Conservation (phyloP, 306 rosid genomes). For the Sphenostylis stenocarpa region DNA sequence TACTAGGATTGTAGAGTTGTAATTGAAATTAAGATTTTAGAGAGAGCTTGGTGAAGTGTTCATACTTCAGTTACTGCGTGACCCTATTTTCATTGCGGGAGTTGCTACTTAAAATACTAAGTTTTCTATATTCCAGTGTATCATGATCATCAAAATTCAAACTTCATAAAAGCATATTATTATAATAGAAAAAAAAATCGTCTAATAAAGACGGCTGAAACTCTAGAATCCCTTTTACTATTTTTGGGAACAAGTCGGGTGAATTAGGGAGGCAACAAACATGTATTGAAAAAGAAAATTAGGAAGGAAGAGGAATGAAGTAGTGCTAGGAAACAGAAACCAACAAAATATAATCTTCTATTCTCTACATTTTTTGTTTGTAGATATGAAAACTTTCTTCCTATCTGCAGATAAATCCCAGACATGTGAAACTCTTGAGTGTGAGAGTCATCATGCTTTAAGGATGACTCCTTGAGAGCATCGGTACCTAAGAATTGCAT, state of each 20-base stretch:
- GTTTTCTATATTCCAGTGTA: too few relatives aligned
- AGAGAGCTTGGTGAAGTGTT: neutral
- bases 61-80: neutral
- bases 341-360: constrained; percentile 5
- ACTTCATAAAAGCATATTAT: too few relatives aligned
- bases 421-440: constrained; percentile 40
- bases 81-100: neutral
- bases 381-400: constrained; percentile 7
- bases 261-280: too few relatives aligned
- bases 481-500: constrained; percentile 62
- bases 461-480: constrained; percentile 49
- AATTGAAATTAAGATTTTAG: neutral
- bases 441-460: constrained; percentile 8
- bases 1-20: neutral
- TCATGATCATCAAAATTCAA: too few relatives aligned
- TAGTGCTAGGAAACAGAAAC: constrained; percentile 20
- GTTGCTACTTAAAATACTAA: neutral
- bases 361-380: neutral
- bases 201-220: neutral
- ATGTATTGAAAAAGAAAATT: neutral
- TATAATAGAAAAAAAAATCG: neutral
- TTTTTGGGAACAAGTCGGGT: too few relatives aligned
- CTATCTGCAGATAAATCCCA: constrained; percentile 38
- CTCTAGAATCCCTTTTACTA: neutral
- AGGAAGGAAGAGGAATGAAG: constrained; percentile 8